Percentiles rank a stretch among this genome's conserved stretches.
Conservation (phyloP, 768 basidiomycete species). For the Dioszegia aurantiaca region DNA sequence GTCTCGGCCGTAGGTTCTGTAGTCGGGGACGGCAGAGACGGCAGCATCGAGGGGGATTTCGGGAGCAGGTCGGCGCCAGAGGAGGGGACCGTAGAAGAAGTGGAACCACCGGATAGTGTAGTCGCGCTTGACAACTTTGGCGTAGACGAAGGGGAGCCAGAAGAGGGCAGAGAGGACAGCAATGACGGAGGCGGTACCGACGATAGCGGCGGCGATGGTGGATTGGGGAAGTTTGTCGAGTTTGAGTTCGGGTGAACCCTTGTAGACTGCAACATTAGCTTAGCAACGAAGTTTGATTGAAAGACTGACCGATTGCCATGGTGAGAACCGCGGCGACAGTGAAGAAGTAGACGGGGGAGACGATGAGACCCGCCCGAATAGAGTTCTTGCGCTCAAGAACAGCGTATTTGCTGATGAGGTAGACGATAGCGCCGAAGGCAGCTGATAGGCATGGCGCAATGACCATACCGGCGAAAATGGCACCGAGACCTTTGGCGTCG, state of each 20-base stretch:
- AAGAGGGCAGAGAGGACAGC: constrained; percentile 51
- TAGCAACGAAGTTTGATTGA: background rate
- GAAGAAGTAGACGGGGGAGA: constrained; percentile 50
- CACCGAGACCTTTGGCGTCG: constrained; percentile 51
- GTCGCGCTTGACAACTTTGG: constrained; percentile 54
- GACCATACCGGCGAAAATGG: constrained; percentile 52
- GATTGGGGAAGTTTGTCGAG: constrained; percentile 46
- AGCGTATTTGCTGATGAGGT: constrained; percentile 50
- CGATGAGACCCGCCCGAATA: constrained; percentile 42
- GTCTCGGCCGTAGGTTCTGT: constrained; percentile 37
- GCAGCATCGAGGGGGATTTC: constrained; percentile 37
- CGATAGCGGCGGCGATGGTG: constrained; percentile 51
- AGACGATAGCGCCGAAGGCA: constrained; percentile 51
- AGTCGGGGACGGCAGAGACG: constrained; percentile 48
- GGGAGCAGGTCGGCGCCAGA: constrained; percentile 53
- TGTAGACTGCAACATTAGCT: constrained; percentile 36
- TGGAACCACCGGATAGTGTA: constrained; percentile 55
- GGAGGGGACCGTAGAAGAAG: constrained; percentile 55
- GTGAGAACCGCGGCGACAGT: constrained; percentile 51
- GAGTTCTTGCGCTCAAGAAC: constrained; percentile 52
- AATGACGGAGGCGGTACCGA: constrained; percentile 51
- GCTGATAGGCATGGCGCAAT: constrained; percentile 50
- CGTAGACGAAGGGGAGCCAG: constrained; percentile 55
- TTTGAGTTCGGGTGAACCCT: constrained; percentile 53
- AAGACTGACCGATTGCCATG: constrained; percentile 48